phyloP scores from a whole-genome alignment of 176 grass and related monocot species.

The Miscanthus lutarioriparius region DNA sequence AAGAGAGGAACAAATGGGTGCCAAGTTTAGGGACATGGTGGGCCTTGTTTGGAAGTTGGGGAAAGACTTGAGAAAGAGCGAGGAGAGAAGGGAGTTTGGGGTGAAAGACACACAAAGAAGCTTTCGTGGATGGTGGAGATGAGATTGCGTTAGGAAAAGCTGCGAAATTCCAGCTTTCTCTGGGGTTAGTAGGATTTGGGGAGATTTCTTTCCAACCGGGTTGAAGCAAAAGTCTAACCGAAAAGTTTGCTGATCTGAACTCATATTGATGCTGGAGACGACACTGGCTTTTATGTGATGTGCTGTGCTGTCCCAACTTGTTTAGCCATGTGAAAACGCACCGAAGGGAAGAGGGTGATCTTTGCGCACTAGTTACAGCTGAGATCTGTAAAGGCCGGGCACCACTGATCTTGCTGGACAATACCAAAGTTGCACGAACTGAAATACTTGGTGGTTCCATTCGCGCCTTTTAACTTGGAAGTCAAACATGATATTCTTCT shows the following conservation, averaged over 20 bases:
- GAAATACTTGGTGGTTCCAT: conserved; percentile 22
- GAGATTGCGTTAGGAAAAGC: conserved; percentile 57
- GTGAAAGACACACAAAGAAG: conserved; percentile 46
- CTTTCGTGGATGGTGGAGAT: conserved; percentile 68
- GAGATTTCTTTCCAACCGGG: conserved; percentile 59
- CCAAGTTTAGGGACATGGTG: conserved; percentile 53
- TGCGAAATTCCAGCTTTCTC: conserved; percentile 48
- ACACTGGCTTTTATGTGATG: conserved; percentile 30
- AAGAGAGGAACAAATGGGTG: conserved; percentile 33
- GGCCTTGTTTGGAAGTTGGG: conserved; percentile 67
- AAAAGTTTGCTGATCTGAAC: conserved; percentile 53
- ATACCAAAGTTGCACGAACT: conserved; percentile 17
- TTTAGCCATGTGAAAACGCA: conserved; percentile 43
- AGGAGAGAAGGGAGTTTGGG: conserved; percentile 46
- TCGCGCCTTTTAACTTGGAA: conserved; percentile 22
- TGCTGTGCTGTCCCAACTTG: conserved; percentile 11
- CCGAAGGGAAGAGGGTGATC: conserved; percentile 29
- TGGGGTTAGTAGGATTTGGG: conserved; percentile 63
- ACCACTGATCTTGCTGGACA: conserved; percentile 29
- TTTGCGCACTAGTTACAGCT: conserved; percentile 45
- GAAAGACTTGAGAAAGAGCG: conserved; percentile 58
- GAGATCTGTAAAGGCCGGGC: conserved; percentile 34
- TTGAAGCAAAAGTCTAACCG: conserved; percentile 47
- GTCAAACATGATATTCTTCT: conserved; percentile 33
- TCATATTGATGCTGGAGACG: conserved; percentile 38